Percentiles rank a stretch among this genome's conserved stretches.
These are phyloP conservation scores for Hortiboletus flavorubellus DNA, from an alignment of 768 basidiomycete genomes.

Conservation along the genomic window DNA sequence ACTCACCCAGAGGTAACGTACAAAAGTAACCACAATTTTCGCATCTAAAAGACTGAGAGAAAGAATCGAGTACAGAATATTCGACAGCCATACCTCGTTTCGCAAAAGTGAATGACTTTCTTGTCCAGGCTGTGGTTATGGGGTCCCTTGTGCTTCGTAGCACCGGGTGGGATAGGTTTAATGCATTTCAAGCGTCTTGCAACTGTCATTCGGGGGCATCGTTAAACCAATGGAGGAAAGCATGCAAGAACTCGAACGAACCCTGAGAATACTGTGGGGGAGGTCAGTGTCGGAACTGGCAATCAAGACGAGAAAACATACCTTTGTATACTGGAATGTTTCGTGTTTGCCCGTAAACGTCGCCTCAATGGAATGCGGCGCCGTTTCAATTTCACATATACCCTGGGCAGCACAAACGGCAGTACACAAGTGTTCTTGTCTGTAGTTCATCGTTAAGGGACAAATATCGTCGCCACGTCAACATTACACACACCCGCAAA, in stretches of 20 bases:
- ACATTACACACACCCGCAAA: conserved; percentile 48
- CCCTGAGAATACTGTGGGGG: conserved; percentile 50
- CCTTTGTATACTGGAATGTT: conserved; percentile 66
- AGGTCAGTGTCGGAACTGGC: not conserved
- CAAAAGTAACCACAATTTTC: conserved; percentile 57
- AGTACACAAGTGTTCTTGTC: conserved; percentile 50
- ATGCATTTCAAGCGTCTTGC: conserved; percentile 50
- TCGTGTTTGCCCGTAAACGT: conserved; percentile 59
- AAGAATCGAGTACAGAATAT: not conserved
- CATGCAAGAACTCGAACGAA: conserved; percentile 13
- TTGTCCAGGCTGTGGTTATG: conserved; percentile 48
- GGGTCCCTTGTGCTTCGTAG: conserved; percentile 40
- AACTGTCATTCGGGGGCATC: conserved; percentile 27
- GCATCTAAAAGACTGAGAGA: conserved; percentile 35
- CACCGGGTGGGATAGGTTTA: conserved; percentile 42
- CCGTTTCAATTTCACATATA: conserved; percentile 56
- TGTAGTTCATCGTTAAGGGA: conserved; percentile 19
- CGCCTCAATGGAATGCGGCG: conserved; percentile 57
- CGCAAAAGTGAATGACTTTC: conserved; percentile 52
- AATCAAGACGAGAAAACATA: conserved; percentile 13
- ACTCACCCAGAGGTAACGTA: conserved; percentile 50
- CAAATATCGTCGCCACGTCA: not conserved
- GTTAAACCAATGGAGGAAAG: not conserved
- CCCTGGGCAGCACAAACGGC: conserved; percentile 43
- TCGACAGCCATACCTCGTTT: conserved; percentile 36